Evolutionary conservation across 805 yeast genomes (phyloP).

Genomic region (Yarrowia sp.): DNA sequence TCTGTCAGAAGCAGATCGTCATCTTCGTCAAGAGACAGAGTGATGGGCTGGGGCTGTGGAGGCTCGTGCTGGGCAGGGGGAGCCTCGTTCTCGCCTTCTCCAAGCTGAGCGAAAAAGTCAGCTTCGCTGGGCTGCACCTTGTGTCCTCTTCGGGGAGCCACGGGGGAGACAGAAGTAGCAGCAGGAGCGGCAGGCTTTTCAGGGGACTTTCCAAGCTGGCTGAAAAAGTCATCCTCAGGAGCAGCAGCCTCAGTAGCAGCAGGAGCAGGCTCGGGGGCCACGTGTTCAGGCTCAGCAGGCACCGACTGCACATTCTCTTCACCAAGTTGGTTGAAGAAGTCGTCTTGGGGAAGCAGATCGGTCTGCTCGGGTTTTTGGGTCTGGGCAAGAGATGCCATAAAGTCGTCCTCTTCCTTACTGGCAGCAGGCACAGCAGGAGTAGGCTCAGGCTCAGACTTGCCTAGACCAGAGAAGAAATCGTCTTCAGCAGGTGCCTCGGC

Average conservation of each 20-base stretch:
- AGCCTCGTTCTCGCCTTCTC: background rate
- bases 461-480: slow-evolving; percentile 25
- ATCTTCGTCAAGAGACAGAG: slow-evolving; percentile 33
- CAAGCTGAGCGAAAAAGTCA: background rate
- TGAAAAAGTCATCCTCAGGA: slow-evolving; percentile 9
- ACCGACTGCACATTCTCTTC: background rate
- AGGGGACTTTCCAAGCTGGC: slow-evolving; percentile 2
- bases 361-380: slow-evolving; percentile 14
- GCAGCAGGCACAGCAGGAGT: slow-evolving; percentile 4
- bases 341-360: slow-evolving; percentile 1
- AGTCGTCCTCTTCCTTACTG: background rate
- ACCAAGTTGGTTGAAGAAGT: background rate
- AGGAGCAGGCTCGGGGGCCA: background rate
- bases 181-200: background rate
- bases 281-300: background rate
- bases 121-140: slow-evolving; percentile 2
- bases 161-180: background rate
- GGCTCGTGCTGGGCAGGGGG: background rate
- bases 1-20: slow-evolving; percentile 35
- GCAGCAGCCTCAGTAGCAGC: background rate
- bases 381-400: slow-evolving; percentile 14
- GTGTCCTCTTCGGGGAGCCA: background rate
- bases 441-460: slow-evolving; percentile 2
- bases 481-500: background rate
- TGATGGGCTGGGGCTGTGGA: background rate